Percentiles rank a stretch among this genome's conserved stretches.
Conservation (phyloP, 805 yeast species). For the Kregervanrija pseudodelftensis region DNA sequence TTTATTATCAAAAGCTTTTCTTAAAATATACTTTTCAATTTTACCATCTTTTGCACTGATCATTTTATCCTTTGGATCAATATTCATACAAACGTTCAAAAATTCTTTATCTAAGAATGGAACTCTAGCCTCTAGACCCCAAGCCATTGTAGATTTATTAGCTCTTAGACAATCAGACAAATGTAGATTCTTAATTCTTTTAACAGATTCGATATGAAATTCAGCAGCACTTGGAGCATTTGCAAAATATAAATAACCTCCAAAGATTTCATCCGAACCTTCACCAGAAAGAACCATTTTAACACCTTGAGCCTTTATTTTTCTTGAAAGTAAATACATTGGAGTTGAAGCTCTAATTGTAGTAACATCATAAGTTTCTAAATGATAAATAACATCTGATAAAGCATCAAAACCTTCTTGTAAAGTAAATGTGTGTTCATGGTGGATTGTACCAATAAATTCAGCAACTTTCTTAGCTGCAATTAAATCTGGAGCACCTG, state of each 20-base stretch:
- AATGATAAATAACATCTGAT: conserved; percentile 87
- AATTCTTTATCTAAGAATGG: conserved; percentile 96
- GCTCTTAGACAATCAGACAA: conserved; percentile 97
- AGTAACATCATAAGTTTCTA: conserved; percentile 97
- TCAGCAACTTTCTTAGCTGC: conserved; percentile 97
- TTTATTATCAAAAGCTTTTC: conserved; percentile 95
- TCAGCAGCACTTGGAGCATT: conserved; percentile 90
- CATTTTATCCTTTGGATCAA: conserved; percentile 87
- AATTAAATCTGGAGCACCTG: conserved; percentile 94
- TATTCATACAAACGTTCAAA: conserved; percentile 88
- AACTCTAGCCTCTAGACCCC: conserved; percentile 99
- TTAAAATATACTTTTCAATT: conserved; percentile 91
- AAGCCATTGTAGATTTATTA: conserved; percentile 98
- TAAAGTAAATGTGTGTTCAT: conserved; percentile 94
- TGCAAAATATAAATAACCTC: conserved; percentile 97
- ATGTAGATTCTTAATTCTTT: conserved; percentile 95
- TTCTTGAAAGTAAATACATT: conserved; percentile 91
- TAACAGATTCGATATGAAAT: conserved; percentile 93
- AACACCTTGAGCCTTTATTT: conserved; percentile 98
- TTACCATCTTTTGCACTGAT: conserved; percentile 63
- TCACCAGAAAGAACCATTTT: conserved; percentile 99
- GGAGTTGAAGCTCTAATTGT: conserved; percentile 99
- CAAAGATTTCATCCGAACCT: conserved; percentile 98
- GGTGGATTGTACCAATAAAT: conserved; percentile 92
- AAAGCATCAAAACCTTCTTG: conserved; percentile 96